Evolutionary conservation across 2,329 filamentous ascomycete genomes (phyloP).

Genomic region (Aspergillus japonicus): DNA sequence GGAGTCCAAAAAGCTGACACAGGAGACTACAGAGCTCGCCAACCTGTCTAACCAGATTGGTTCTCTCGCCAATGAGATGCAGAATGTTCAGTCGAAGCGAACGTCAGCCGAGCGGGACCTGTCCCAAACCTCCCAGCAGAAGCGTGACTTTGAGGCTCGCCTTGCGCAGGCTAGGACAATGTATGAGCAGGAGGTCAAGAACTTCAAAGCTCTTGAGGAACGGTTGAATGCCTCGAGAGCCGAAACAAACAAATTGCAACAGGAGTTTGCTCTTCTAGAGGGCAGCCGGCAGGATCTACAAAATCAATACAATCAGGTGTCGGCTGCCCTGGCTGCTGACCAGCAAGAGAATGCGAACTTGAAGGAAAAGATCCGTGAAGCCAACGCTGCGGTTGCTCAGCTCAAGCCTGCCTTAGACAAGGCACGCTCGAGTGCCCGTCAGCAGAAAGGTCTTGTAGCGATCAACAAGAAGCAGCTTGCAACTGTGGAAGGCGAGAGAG

Average conservation of each 20-base stretch:
- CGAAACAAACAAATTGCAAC: constrained; percentile 80
- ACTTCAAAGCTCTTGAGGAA: constrained; percentile 80
- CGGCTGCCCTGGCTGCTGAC: constrained; percentile 74
- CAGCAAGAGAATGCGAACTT: constrained; percentile 82
- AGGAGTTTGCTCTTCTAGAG: constrained; percentile 80
- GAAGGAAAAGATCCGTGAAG: constrained; percentile 80
- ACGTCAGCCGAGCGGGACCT: constrained; percentile 76
- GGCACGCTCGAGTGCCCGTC: constrained; percentile 83
- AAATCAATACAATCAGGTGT: constrained; percentile 74
- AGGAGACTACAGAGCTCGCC: constrained; percentile 86
- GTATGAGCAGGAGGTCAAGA: constrained; percentile 91
- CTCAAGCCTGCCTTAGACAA: constrained; percentile 92
- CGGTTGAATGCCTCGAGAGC: constrained; percentile 72
- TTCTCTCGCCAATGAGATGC: constrained; percentile 87
- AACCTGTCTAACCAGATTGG: constrained; percentile 96
- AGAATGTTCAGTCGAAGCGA: constrained; percentile 83
- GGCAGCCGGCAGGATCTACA: constrained; percentile 77
- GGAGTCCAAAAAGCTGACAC: constrained; percentile 80
- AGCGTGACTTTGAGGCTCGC: constrained; percentile 87
- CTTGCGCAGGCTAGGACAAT: constrained; percentile 80
- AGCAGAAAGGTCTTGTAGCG: constrained; percentile 92
- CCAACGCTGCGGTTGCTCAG: constrained; percentile 79
- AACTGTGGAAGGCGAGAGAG: constrained; percentile 83
- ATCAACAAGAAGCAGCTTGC: constrained; percentile 98
- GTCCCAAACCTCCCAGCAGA: constrained; percentile 77